Evolutionary conservation across 257 asterid genomes (phyloP).

Genomic region (Lycium ferocissimum): DNA sequence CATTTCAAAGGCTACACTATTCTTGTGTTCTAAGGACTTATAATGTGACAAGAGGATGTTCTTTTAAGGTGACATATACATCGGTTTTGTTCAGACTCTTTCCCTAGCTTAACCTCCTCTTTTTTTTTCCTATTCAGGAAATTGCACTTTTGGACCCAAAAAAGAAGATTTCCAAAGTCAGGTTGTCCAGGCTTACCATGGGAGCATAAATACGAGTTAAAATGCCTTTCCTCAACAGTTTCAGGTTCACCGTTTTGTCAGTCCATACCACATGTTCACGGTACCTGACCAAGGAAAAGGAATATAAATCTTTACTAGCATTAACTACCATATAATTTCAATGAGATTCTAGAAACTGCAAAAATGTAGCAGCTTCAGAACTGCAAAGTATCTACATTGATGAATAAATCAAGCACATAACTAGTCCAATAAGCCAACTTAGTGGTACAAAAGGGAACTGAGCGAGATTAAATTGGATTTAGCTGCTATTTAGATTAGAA

Average conservation of each 20-base stretch:
- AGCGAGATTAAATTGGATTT: background rate
- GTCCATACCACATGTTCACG: conserved; percentile 96
- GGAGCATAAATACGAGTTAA: conserved; percentile 93
- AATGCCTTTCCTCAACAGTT: conserved; percentile 91
- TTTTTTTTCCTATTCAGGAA: background rate
- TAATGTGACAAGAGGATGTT: background rate
- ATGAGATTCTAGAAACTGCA: background rate
- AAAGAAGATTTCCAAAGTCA: background rate
- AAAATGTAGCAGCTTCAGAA: background rate
- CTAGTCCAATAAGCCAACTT: background rate
- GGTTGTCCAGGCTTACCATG: conserved; percentile 63
- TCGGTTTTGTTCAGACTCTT: background rate
- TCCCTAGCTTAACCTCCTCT: background rate
- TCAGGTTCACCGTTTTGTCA: conserved; percentile 72
- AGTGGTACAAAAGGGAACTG: background rate
- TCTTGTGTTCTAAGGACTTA: background rate
- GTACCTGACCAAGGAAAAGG: conserved; percentile 66
- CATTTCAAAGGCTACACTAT: conserved; percentile 3
- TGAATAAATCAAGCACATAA: conserved; percentile 4
- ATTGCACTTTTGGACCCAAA: background rate
- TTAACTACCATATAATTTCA: background rate
- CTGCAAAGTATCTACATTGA: background rate
- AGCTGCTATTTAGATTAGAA: conserved; percentile 10
- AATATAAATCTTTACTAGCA: background rate
- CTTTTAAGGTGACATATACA: background rate